Evolutionary conservation across 2,329 filamentous ascomycete genomes (phyloP), one percentile per base, ranked within the genome.

Genomic region (Aspergillus pseudoterreus): DNA sequence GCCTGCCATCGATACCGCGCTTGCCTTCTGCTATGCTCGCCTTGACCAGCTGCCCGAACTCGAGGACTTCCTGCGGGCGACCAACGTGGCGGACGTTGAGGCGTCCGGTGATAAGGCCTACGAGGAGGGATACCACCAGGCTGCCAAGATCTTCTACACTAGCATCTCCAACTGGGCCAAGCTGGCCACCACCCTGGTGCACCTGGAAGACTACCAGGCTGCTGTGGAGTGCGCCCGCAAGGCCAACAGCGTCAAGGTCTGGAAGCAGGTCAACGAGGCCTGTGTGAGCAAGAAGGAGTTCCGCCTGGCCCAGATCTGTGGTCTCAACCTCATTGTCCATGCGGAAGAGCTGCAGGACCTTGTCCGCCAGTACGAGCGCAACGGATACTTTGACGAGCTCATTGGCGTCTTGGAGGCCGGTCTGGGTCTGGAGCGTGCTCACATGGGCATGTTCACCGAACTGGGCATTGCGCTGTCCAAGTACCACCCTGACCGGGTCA

Each of bases 151-250:
- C 67, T 99, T 97, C 82, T 99, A 86, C 78, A 90, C 85, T 50
- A 97, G 90, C 77, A 95, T 99, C 70, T 99, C 94, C 49, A 99
- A 99, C 82, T 99, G 94, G 94, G 92, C 92, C 50, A 99, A 99
- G 80, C 85, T 99, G 64, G 92, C 94, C 12, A 97, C 94, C 10
- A 99, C 94, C 10, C 83, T 97, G 54, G 94, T 99, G n/a, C 91
- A 97, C 71, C 84, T 99, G 6, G 88, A 86, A 59, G 94, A 99
- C 63, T 97, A 99, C 78, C 95, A 99, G 74, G 90, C 90, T 62
- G 94, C 94, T 43, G 94, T 99, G 39, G 94, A 99, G 71, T 96
- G 91, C 66, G 94, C 95, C 22, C 89, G 94, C 71, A 97, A 99
- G 78, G 94, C 94, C 64, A 99, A 97, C 80, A 97, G 90, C 74